phyloP scores from a whole-genome alignment of 1,139 yeast species.

The Blastobotrys persicus region DNA sequence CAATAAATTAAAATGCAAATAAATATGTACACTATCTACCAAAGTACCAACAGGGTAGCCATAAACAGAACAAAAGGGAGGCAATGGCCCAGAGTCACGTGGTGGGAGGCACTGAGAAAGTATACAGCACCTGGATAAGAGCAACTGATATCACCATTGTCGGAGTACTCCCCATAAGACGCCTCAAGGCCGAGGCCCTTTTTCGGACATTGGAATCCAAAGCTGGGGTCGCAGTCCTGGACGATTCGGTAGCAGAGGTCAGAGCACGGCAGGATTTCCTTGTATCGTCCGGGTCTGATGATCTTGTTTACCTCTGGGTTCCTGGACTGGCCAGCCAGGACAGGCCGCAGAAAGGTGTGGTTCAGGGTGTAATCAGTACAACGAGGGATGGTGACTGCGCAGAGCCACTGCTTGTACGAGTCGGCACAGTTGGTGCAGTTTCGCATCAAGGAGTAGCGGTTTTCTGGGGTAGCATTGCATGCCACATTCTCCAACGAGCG shows the following conservation, averaged over 20 bases:
- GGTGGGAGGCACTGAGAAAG: constrained; percentile 21
- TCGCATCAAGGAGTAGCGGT: constrained; percentile 68
- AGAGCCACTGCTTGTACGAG: constrained; percentile 83
- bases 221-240: constrained; percentile 76
- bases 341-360: constrained; percentile 46
- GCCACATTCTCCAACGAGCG: constrained; percentile 73
- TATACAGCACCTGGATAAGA: constrained; percentile 40
- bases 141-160: constrained; percentile 37
- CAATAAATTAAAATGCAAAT: constrained; percentile 2
- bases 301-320: constrained; percentile 55
- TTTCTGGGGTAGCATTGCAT: constrained; percentile 71
- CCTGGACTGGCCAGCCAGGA: constrained; percentile 57
- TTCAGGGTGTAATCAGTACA: constrained; percentile 56
- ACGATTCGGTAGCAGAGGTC: constrained; percentile 76
- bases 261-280: constrained; percentile 82
- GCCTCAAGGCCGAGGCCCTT: constrained; percentile 18
- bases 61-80: background rate
- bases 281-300: constrained; percentile 65
- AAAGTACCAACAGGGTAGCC: background rate
- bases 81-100: background rate
- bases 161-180: constrained; percentile 32
- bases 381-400: constrained; percentile 87
- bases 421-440: constrained; percentile 70
- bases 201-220: constrained; percentile 73
- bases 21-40: constrained; percentile 5